A percentile compares a stretch with the other conserved stretches of the same genome.
phyloP scores from a whole-genome alignment of 129 eudicot genomes.

The Centella asiatica region DNA sequence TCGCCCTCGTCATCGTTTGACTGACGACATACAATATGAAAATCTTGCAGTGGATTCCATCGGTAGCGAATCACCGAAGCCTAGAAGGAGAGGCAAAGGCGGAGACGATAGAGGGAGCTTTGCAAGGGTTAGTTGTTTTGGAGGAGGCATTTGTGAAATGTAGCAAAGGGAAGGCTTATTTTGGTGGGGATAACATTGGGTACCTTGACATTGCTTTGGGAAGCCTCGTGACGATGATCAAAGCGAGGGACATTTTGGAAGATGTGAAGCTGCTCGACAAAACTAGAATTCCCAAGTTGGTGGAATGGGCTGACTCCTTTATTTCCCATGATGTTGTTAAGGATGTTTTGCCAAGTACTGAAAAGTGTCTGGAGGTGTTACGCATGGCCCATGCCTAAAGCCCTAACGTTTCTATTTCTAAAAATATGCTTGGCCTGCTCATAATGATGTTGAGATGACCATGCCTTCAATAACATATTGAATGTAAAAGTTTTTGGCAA shows the following conservation, averaged over 20 bases:
- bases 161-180: conserved; percentile 24
- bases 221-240: conserved; percentile 12
- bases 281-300: background rate
- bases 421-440: too few relatives aligned
- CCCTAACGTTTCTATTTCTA: background rate
- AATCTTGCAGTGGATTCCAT: conserved; percentile 3
- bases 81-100: background rate
- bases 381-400: background rate
- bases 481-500: too few relatives aligned
- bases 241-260: conserved; percentile 2
- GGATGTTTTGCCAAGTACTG: conserved; percentile 4
- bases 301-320: conserved; percentile 9
- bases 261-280: conserved; percentile 1
- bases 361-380: background rate
- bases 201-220: conserved; percentile 23
- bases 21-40: background rate
- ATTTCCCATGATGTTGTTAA: conserved; percentile 4
- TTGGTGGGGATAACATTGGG: conserved; percentile 24
- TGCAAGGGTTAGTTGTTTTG: conserved; percentile 13
- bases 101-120: background rate
- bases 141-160: conserved; percentile 26
- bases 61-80: background rate
- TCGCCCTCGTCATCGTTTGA: too few relatives aligned
- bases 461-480: too few relatives aligned
- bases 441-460: too few relatives aligned